A percentile compares a stretch with the other conserved stretches of the same genome.
These are phyloP conservation scores for Paxillus rubicundulus DNA, from an alignment of 768 basidiomycete genomes.

Conservation along the genomic window DNA sequence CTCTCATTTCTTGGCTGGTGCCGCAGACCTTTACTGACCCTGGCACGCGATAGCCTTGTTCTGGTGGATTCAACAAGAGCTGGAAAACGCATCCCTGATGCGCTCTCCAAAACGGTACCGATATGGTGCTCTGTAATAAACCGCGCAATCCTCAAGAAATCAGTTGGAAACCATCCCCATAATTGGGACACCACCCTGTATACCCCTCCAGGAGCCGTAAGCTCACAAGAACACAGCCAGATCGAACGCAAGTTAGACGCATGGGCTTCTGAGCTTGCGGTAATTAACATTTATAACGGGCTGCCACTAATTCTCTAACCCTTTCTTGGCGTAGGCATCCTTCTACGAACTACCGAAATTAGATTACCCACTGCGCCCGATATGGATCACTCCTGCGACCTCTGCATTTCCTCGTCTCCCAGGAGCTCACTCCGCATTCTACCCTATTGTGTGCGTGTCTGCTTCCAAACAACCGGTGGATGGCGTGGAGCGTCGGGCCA, in stretches of 20 bases:
- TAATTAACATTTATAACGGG: conserved; percentile 32
- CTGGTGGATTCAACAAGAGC: conserved; percentile 91
- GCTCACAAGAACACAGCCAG: conserved; percentile 74
- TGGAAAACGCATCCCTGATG: conserved; percentile 93
- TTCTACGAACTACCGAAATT: conserved; percentile 67
- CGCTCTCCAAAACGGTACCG: conserved; percentile 88
- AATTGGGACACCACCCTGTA: conserved; percentile 64
- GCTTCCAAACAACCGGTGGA: conserved; percentile 72
- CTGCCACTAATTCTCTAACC: background rate
- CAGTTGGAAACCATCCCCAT: conserved; percentile 3
- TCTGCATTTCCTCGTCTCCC: conserved; percentile 44
- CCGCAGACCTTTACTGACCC: background rate
- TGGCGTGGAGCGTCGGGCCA: conserved; percentile 55
- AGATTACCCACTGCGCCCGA: conserved; percentile 66
- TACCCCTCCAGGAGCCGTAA: conserved; percentile 67
- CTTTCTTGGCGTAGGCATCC: conserved; percentile 48
- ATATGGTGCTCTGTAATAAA: conserved; percentile 95
- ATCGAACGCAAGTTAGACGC: conserved; percentile 62
- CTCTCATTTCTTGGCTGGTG: background rate
- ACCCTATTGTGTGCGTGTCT: conserved; percentile 80
- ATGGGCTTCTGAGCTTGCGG: conserved; percentile 71
- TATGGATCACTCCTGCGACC: conserved; percentile 84
- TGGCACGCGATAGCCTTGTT: conserved; percentile 51
- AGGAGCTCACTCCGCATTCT: conserved; percentile 35
- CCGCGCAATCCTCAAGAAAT: conserved; percentile 41